A percentile compares a stretch with the other conserved stretches of the same genome.
phyloP scores from a whole-genome alignment of 352 stramenopile species.

The Globisporangium paddicum region DNA sequence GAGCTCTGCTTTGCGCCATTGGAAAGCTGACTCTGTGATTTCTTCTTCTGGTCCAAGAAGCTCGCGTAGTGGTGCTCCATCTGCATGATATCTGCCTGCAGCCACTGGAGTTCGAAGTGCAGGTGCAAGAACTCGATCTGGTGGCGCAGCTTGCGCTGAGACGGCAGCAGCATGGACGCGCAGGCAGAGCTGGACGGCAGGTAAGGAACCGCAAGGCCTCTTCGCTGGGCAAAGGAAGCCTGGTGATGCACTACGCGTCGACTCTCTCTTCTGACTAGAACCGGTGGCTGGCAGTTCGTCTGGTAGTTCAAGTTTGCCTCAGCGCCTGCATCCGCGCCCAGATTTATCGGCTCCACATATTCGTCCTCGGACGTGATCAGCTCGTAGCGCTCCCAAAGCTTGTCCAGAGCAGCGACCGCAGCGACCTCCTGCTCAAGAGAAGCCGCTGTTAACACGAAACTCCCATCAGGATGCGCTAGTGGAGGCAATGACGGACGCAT shows the following conservation, averaged over 20 bases:
- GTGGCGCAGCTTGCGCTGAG: not conserved
- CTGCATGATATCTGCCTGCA: constrained; percentile 30
- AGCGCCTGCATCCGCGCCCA: not conserved
- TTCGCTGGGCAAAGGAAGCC: constrained; percentile 1
- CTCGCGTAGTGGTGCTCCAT: constrained; percentile 40
- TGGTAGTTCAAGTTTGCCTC: not conserved
- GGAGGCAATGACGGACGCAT: not conserved
- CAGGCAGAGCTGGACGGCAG: not conserved
- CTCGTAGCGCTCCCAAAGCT: constrained; percentile 14
- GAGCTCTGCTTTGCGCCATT: not conserved
- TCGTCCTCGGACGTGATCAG: constrained; percentile 6
- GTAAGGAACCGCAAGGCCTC: not conserved
- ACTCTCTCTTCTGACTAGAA: not conserved
- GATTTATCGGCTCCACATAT: not conserved
- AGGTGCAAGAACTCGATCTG: constrained; percentile 29
- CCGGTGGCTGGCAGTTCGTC: not conserved
- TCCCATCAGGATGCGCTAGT: no score
- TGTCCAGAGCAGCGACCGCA: constrained; percentile 9
- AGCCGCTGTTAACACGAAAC: not conserved
- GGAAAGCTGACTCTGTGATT: constrained; percentile 8
- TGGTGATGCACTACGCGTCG: not conserved
- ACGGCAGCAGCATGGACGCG: constrained; percentile 1
- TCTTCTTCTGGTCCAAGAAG: constrained; percentile 34
- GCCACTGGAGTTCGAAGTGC: constrained; percentile 39
- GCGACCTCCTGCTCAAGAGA: constrained; percentile 5